A percentile compares a stretch with the other conserved stretches of the same genome.
Conservation (phyloP, 78 protist species). For the Mantamonas sphyraenae region DNA sequence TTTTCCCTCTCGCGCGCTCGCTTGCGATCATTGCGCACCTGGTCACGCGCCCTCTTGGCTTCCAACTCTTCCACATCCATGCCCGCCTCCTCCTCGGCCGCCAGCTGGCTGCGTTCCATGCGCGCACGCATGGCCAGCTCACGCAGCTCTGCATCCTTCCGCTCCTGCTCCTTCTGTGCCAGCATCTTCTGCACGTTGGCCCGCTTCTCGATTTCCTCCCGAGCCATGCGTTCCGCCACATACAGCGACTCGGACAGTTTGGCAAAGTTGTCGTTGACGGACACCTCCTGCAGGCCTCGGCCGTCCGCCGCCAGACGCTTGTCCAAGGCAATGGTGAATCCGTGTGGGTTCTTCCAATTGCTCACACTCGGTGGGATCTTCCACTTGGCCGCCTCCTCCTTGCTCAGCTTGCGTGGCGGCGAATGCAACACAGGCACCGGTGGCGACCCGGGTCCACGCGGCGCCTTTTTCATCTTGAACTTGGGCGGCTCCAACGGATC, state of each 20-base stretch:
- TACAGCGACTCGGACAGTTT: slow-evolving; percentile 80
- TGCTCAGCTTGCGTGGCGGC: slow-evolving; percentile 69
- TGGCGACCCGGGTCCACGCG: slow-evolving; percentile 69
- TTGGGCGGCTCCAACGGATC: slow-evolving; percentile 95
- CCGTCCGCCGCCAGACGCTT: slow-evolving; percentile 96
- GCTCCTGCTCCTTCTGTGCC: slow-evolving; percentile 49
- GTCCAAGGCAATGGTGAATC: slow-evolving; percentile 93
- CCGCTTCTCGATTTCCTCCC: slow-evolving; percentile 68
- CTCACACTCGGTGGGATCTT: slow-evolving; percentile 94
- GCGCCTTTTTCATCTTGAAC: slow-evolving; percentile 48
- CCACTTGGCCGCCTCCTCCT: slow-evolving; percentile 77
- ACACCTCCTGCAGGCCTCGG: slow-evolving; percentile 70
- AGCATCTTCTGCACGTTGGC: slow-evolving; percentile 29
- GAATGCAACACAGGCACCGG: slow-evolving; percentile 97
- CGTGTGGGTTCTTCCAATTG: slow-evolving; percentile 95
- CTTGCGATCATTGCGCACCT: slow-evolving; percentile 7
- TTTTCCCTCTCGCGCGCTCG: slow-evolving; percentile 17
- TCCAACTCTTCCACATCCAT: slow-evolving; percentile 22
- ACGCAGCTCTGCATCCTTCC: slow-evolving; percentile 54
- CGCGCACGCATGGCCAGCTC: slow-evolving; percentile 42
- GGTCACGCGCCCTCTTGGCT: slow-evolving; percentile 1
- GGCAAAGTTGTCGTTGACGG: slow-evolving; percentile 83
- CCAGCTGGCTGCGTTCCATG: slow-evolving; percentile 15
- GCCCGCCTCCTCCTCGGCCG: slow-evolving; percentile 34
- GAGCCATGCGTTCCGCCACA: slow-evolving; percentile 78